Evolutionary conservation across 2,329 filamentous ascomycete species (phyloP), one percentile per base, ranked within the genome.

Genomic region (Xylaria digitata): DNA sequence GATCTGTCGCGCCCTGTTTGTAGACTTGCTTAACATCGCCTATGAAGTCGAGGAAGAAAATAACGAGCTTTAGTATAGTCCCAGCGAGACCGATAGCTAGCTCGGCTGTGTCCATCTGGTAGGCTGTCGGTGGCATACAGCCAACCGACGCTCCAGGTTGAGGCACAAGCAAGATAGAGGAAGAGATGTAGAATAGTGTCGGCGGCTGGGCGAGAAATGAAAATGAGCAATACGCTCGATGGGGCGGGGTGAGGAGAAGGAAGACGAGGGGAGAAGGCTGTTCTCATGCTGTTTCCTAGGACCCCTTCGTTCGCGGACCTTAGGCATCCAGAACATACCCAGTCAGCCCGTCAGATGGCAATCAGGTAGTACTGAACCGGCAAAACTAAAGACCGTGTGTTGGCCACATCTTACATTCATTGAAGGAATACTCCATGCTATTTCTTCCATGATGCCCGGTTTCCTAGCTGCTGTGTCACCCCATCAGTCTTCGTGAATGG

Each of bases 21-120:
- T 73, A 69, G n/a, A 74, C 65, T 42, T 75, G 69, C 43, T 74
- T 74, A 30, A 54, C 67, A 30, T 74, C 65, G 26, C 43, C 32
- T 6, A 73, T 62, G n/a, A 74, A 71, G 17, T 71, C 66, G 26
- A 69, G 65, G 6, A 69, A 70, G 50, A 73, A 66, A 34, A 69
- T 40, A 26, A 74, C 66, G 3, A 73, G 50, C 21, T 72, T 72
- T 4, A 72, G 42, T 19, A 67, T 68, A 37, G 61, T 67, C n/a
- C 68, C 70, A 2, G 68, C 64, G 17, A 74, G 63, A 3, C 66
- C 48, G 30, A 73, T 66, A 8, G 70, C 70, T 23, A 68, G 53
- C 6, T 63, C 68, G 6, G 61, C 65, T 7, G 68, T 34, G n/a
- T 63, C 37, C 67, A 53, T 74, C 67, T 63, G 34, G 61, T 45